phyloP scores from a whole-genome alignment of 805 yeast species.

The Ascoidea asiatica region DNA sequence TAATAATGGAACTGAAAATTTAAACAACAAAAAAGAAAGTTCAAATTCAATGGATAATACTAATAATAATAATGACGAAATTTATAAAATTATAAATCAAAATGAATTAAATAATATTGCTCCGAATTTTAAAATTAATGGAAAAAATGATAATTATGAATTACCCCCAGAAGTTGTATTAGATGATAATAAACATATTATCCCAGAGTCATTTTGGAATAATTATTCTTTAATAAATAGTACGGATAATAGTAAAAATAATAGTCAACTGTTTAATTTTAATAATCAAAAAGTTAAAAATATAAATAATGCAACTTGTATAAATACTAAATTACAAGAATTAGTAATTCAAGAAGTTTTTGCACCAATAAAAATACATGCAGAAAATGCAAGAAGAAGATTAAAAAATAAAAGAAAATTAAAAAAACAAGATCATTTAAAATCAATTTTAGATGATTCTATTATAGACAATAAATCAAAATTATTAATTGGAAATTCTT shows the following conservation, averaged over 20 bases:
- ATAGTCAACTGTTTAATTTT: neutral
- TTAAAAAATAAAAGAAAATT: neutral
- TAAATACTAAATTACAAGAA: constrained; percentile 61
- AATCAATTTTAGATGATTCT: too few relatives aligned
- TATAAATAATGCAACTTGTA: constrained; percentile 44
- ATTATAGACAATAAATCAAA: neutral
- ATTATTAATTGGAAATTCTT: neutral
- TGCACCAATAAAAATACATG: constrained; percentile 30
- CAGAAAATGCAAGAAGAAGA: constrained; percentile 13
- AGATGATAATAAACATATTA: constrained; percentile 84
- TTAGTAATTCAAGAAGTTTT: constrained; percentile 62
- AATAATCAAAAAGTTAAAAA: constrained; percentile 2
- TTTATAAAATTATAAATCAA: constrained; percentile 12
- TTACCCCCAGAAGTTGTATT: constrained; percentile 71
- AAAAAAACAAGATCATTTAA: too few relatives aligned
- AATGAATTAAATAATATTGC: neutral
- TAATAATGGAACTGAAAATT: constrained; percentile 3
- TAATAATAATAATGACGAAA: constrained; percentile 11
- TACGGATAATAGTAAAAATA: neutral
- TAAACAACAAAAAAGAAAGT: constrained; percentile 2
- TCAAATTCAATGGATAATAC: constrained; percentile 16
- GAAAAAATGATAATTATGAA: constrained; percentile 15
- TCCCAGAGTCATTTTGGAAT: constrained; percentile 68
- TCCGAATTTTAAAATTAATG: constrained; percentile 1
- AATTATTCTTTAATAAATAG: constrained; percentile 29